Conservation (phyloP, 495 filamentous ascomycete species). For the Hypomontagnella monticulosa region DNA sequence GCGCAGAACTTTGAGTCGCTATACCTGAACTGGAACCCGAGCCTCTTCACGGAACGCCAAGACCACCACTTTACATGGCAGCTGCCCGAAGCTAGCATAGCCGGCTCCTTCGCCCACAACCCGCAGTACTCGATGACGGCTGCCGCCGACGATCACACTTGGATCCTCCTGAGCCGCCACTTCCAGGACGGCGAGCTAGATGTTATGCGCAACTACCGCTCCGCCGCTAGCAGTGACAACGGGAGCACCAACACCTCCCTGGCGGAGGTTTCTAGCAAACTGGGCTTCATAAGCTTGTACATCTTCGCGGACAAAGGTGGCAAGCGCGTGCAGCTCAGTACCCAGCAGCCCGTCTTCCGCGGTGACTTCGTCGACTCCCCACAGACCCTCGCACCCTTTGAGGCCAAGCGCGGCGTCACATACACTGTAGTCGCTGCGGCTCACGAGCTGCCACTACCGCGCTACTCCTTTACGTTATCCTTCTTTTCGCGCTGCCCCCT, state of each 20-base stretch:
- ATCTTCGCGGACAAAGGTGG: constrained; percentile 75
- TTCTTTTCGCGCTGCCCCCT: constrained; percentile 74
- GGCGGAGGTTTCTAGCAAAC: constrained; percentile 53
- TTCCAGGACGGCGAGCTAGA: constrained; percentile 66
- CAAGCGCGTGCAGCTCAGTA: constrained; percentile 75
- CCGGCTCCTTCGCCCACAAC: constrained; percentile 75
- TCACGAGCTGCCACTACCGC: constrained; percentile 72
- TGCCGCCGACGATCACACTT: constrained; percentile 68
- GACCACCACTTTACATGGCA: constrained; percentile 94
- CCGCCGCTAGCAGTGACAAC: constrained; percentile 35
- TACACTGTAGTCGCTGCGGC: constrained; percentile 86
- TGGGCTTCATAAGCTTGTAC: constrained; percentile 87
- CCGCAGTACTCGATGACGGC: constrained; percentile 82
- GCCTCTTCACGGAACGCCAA: constrained; percentile 79
- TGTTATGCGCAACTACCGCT: constrained; percentile 47
- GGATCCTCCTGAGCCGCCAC: constrained; percentile 87
- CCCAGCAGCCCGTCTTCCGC: constrained; percentile 69
- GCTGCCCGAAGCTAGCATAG: constrained; percentile 65
- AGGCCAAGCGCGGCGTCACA: constrained; percentile 63
- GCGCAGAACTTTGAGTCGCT: constrained; percentile 92
- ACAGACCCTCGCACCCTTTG: constrained; percentile 84
- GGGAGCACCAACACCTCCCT: constrained; percentile 40
- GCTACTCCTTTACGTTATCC: constrained; percentile 84
- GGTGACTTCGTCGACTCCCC: constrained; percentile 93
- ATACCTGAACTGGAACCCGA: constrained; percentile 97